phyloP scores from a whole-genome alignment of 106 monocot species.

The Triglochin maritima region DNA sequence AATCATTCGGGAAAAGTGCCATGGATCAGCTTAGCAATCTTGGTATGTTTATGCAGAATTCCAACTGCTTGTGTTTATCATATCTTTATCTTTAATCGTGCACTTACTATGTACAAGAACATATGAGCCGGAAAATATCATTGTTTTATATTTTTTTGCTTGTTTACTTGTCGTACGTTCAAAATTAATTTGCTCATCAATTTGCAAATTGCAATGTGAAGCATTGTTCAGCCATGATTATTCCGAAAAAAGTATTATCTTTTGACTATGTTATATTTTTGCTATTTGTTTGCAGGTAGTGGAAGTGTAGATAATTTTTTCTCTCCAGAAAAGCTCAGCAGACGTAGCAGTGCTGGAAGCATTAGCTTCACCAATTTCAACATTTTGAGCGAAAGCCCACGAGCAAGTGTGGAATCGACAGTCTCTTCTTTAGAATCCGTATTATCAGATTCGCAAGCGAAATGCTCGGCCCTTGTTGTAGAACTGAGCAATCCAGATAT shows the following conservation, averaged over 20 bases:
- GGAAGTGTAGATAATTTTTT: conserved; percentile 67
- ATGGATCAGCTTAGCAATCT: conserved; percentile 85
- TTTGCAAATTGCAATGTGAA: too few relatives aligned
- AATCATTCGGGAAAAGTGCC: conserved; percentile 63
- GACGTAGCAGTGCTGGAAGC: conserved; percentile 41
- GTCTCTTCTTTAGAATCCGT: conserved; percentile 51
- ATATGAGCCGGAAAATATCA: too few relatives aligned
- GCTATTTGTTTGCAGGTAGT: conserved; percentile 40
- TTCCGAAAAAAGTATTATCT: too few relatives aligned
- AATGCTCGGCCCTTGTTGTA: conserved; percentile 48
- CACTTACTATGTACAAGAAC: too few relatives aligned
- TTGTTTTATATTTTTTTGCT: too few relatives aligned
- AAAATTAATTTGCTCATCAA: too few relatives aligned
- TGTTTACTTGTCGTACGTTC: too few relatives aligned
- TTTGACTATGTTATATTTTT: too few relatives aligned
- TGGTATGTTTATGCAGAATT: conserved; percentile 29
- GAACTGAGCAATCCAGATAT: conserved; percentile 30
- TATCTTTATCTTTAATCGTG: too few relatives aligned
- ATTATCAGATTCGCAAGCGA: conserved; percentile 54
- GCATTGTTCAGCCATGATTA: too few relatives aligned
- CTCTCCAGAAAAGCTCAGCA: conserved; percentile 56
- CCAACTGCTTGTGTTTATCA: too few relatives aligned
- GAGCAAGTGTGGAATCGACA: conserved; percentile 25
- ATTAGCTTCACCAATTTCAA: conserved; percentile 42
- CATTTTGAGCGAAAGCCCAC: conserved; percentile 17